Evolutionary conservation across 148 eudicot genomes (phyloP), one percentile per base, ranked within the genome.

Genomic region (Heliamphora exappendiculata): DNA sequence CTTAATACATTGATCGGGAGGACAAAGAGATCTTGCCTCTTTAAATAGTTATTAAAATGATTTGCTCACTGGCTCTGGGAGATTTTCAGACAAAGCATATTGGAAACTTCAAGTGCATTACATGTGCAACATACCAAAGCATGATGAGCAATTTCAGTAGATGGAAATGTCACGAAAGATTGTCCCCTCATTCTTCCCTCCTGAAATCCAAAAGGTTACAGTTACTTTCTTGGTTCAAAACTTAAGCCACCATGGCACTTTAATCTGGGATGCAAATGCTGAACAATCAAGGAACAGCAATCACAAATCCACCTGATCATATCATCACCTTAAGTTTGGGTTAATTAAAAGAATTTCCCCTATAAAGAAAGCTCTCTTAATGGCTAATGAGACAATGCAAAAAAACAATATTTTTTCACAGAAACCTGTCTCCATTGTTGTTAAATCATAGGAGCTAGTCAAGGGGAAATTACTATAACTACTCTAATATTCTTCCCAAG

Each of bases 171-270:
- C 70, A 92, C 85, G 85, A 94, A 94, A 29, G 97, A 96, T 88
- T 94, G 97, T 49, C 98, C 98, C 77, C 96, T 87, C 98, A 94
- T 94, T 85, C 98, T 89, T 74, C 98, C 97, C 76, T 92, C 98
- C 98, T 93, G 79, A 64, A 87, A 84, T 49, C 45, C 53, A 79
- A 22, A 57, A 49, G 11, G 44, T 62, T 41, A 5, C 14, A 51
- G 26, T 64, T 11, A 31, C 24, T 19, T 37, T 31, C 67, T 63
- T 37, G 36, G 39, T 63, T 63, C 70, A 31, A n/a, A n/a, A 60
- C 12, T n/a, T 9, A 42, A 44, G 45, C 51, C 4, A 42, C 51
- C 3, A 57, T 3, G 10, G 45, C 47, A 55, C 22, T 57, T 58
- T 34, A 59, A 73, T 37, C 42, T 14, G 22, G 53, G 53, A 74